Base-by-base conservation (phyloP, 1,284 basidiomycete genomes). In the Phenoliferia sp. region DNA sequence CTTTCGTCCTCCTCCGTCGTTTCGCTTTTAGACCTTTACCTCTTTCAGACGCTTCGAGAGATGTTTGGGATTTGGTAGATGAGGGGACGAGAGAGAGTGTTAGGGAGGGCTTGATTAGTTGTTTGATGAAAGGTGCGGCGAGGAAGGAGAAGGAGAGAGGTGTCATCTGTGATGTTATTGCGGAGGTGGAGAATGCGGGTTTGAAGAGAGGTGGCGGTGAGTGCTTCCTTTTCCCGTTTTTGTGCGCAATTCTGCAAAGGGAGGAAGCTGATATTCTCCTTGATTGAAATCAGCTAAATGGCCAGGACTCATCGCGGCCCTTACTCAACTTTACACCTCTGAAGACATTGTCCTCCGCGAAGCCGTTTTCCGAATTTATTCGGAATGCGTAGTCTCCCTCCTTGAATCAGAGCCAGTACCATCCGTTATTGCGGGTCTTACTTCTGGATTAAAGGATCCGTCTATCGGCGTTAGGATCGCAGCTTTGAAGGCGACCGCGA, bases 341-440 rank as follows among this genome's bases (percentile, higher is more conserved):
- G 29, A 26, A 3, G n/a, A 33, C 3, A 59, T 61, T 16, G 59
- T 44, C 3, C 32, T 61, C 2, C 64, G 64, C n/a, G 59, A 61
- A 31, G 52, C 59, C 17, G 36, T 44, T 36, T 65, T 54, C 59
- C 48, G 54, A 16, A 61, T 65, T 39, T 65, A 65, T 57, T 29
- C 64, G 22, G 64, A 65, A 28, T 64, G 63, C 48, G 29, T 32
- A 29, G 32, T 57, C 62, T 36, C 39, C n/a, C 59, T 65, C 16
- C 64, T 65, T 39, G 58, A 61, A 29, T 19, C 29, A 26, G 64
- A 65, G 33, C 52, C 59, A 3, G 12, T 54, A 2, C 28, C 22
- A 17, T 33, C 44, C 35, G 59, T 48, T 52, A 56, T 54, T 39
- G 16, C 31, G 12, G 64, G 64, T 3, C 52, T 65, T 29, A 28